Base-by-base conservation (phyloP, 441 rosid species). In the Gossypium lobatum region DNA sequence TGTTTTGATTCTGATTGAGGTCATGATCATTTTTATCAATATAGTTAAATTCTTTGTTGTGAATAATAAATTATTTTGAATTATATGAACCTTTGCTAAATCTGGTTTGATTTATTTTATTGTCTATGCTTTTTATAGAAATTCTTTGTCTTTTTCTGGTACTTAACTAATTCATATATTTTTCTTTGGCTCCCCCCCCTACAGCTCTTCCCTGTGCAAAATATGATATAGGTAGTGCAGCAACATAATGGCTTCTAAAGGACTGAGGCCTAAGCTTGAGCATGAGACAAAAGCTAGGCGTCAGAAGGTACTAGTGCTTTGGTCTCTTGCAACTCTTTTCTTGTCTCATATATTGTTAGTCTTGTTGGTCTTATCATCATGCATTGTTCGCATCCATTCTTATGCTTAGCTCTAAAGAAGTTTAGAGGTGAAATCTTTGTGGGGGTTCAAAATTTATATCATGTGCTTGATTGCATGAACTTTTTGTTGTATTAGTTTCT, bases 241-340 rank as follows among this genome's bases (percentile, higher is more conserved):
- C 21, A 3, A 6, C 10, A 23, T 48, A 66, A 66, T 66, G 71
- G 71, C 71, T 21, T 66, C 71, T 66, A 66, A 66, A 4, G 97
- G 92, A 77, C 89, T 89, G 34, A 87, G 88, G 76, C 82, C 91
- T 62, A 90, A 81, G 87, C 88, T 88, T 73, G 97, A 92, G 78
- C 88, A 77, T 66, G 97, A 92, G 59, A 83, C 94, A 26, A 86
- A 85, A 87, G 84, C 94, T 86, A 88, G 89, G 82, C 96, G 97
- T 71, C 96, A 87, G 14, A 92, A 92, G 96, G 97, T 92, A 60
- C 34, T 73, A 70, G 82, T 73, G 72, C 70, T 16, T 50, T 10
- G 64, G 28, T 57, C 48, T 68, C 66, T 34, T 54, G 28, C n/a
- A 1, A 37, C 59, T 60, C 11, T 20, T 64, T 62, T 58, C 0